Conservation (phyloP, 208 protist species). For the Naegleria lovaniensis region DNA sequence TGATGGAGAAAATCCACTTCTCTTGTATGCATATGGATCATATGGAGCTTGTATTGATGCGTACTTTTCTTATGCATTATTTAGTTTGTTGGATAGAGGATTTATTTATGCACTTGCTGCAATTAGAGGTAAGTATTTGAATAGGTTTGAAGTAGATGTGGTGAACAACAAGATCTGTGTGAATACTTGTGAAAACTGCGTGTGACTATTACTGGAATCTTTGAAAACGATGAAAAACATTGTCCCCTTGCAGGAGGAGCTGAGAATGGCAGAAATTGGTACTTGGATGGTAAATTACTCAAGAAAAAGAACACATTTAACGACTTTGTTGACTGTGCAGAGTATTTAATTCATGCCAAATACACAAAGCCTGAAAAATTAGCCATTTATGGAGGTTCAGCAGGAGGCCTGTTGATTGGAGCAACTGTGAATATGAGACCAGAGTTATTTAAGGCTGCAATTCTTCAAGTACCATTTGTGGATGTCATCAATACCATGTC, state of each 20-base stretch:
- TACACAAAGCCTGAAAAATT: constrained; percentile 64
- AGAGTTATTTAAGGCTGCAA: constrained; percentile 66
- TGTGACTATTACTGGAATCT: too few species aligned
- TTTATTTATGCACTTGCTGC: constrained; percentile 79
- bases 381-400: constrained; percentile 78
- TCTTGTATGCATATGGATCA: constrained; percentile 80
- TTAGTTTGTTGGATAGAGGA: constrained; percentile 73
- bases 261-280: constrained; percentile 78
- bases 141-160: too few species aligned
- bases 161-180: too few species aligned
- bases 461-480: constrained; percentile 81
- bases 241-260: constrained; percentile 50
- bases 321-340: constrained; percentile 76
- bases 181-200: too few species aligned
- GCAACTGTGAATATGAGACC: constrained; percentile 79
- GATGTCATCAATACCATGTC: constrained; percentile 87
- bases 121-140: constrained; percentile 64
- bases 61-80: constrained; percentile 60
- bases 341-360: constrained; percentile 63
- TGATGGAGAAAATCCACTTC: constrained; percentile 58
- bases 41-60: constrained; percentile 77
- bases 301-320: constrained; percentile 84
- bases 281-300: constrained; percentile 75
- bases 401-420: constrained; percentile 81
- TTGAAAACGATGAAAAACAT: too few species aligned